Conservation (phyloP, 768 basidiomycete species). For the Rhodosporidiobolus odoratus region DNA sequence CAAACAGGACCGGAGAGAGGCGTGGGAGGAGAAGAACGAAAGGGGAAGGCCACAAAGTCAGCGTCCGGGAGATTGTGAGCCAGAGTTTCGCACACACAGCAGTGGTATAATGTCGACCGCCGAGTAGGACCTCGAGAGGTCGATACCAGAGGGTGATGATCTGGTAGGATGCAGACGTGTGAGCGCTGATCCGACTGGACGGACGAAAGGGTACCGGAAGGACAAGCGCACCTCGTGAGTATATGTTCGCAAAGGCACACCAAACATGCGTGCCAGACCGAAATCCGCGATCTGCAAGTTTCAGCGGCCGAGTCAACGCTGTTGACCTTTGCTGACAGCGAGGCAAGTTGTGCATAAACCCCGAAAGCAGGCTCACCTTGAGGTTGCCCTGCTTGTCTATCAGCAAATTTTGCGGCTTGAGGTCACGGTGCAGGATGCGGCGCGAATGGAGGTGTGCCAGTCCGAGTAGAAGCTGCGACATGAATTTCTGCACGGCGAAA, state of each 20-base stretch:
- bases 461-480: constrained; percentile 83
- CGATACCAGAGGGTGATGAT: constrained; percentile 99
- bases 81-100: too few species aligned
- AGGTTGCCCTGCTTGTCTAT: constrained; percentile 85
- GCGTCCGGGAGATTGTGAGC: too few species aligned
- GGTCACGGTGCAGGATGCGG: constrained; percentile 88
- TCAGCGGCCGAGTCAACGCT: not conserved
- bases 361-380: constrained; percentile 56
- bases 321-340: too few species aligned
- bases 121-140: constrained; percentile 92
- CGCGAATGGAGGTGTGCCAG: constrained; percentile 92
- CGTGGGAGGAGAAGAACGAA: too few species aligned
- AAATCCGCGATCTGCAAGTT: constrained; percentile 63
- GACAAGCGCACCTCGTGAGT: constrained; percentile 75
- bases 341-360: not conserved
- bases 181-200: not conserved
- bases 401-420: constrained; percentile 79
- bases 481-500: constrained; percentile 76
- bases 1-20: too few species aligned
- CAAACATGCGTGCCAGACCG: constrained; percentile 90
- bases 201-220: not conserved
- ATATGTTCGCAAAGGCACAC: constrained; percentile 95
- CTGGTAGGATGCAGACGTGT: constrained; percentile 50
- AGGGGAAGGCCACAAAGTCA: not conserved
- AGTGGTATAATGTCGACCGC: constrained; percentile 74